Percentiles rank a stretch among this genome's conserved stretches.
phyloP scores from a whole-genome alignment of 495 filamentous ascomycete species.

The Lindgomyces ingoldianus region DNA sequence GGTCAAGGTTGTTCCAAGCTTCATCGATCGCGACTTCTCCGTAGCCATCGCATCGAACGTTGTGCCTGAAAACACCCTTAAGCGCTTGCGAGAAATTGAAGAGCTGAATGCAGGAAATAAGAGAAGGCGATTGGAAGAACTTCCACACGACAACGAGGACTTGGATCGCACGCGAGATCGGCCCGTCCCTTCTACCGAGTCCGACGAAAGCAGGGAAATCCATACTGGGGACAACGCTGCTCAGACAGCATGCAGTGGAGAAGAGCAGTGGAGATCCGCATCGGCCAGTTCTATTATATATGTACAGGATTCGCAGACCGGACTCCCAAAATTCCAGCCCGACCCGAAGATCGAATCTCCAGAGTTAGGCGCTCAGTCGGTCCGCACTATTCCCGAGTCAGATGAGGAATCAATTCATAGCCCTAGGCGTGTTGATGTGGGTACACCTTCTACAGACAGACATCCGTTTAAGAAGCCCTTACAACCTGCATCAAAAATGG shows the following conservation, averaged over 20 bases:
- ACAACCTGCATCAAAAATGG: background rate
- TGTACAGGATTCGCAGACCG: slow-evolving; percentile 14
- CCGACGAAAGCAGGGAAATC: background rate
- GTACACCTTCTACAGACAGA: too few species aligned
- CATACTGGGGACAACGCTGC: background rate
- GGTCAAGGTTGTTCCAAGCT: slow-evolving; percentile 33
- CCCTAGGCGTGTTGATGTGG: background rate
- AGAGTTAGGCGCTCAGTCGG: slow-evolving; percentile 3
- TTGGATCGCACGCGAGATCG: slow-evolving; percentile 7
- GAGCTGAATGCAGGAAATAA: slow-evolving; percentile 7
- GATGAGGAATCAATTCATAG: background rate
- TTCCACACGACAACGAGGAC: background rate
- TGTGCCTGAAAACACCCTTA: slow-evolving; percentile 19
- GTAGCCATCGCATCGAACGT: slow-evolving; percentile 34
- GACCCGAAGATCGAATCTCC: slow-evolving; percentile 20
- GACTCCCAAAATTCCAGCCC: slow-evolving; percentile 4
- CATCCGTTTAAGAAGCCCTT: slow-evolving; percentile 3
- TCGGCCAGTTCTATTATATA: slow-evolving; percentile 1
- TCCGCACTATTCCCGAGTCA: slow-evolving; percentile 14
- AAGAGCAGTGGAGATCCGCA: background rate
- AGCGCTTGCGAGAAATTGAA: slow-evolving; percentile 12
- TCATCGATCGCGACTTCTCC: slow-evolving; percentile 33
- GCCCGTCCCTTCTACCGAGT: slow-evolving; percentile 30
- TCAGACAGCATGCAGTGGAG: background rate
- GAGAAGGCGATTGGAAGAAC: slow-evolving; percentile 14